phyloP scores from a whole-genome alignment of 164 flowering plant species.

The Kalanchoe fedtschenkoi region DNA sequence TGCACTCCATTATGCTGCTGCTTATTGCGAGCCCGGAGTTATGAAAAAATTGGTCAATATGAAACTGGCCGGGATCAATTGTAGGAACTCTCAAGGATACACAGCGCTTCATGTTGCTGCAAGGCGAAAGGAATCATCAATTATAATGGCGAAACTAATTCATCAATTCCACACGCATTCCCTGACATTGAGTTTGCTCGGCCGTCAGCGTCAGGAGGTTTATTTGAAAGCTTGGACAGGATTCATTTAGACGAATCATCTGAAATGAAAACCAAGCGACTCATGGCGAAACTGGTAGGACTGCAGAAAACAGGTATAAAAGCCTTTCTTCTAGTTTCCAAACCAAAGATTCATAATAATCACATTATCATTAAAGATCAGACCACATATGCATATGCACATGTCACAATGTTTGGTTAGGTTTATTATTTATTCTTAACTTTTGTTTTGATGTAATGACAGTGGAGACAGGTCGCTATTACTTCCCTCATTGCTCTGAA shows the following conservation, averaged over 20 bases:
- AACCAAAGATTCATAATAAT: too few relatives aligned
- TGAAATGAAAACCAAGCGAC: constrained; percentile 27
- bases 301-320: constrained; percentile 46
- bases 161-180: constrained; percentile 43
- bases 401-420: too few relatives aligned
- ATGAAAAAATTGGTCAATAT: constrained; percentile 41
- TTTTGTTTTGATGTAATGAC: too few relatives aligned
- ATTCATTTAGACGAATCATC: constrained; percentile 59
- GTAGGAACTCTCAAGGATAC: constrained; percentile 38
- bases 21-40: constrained; percentile 61
- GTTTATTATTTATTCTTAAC: too few relatives aligned
- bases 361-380: too few relatives aligned
- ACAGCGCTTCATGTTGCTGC: constrained; percentile 70
- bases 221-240: constrained; percentile 37
- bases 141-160: constrained; percentile 39
- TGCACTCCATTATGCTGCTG: constrained; percentile 68
- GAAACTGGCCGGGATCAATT: constrained; percentile 43
- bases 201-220: constrained; percentile 25
- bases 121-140: constrained; percentile 52
- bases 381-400: too few relatives aligned
- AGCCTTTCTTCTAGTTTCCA: too few relatives aligned
- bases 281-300: constrained; percentile 36
- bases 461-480: constrained; percentile 33
- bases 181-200: constrained; percentile 39
- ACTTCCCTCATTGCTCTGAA: constrained; percentile 50